These are phyloP conservation scores for Microascus cirrosus DNA, from an alignment of 2,329 filamentous ascomycete genomes.

Conservation along the genomic window DNA sequence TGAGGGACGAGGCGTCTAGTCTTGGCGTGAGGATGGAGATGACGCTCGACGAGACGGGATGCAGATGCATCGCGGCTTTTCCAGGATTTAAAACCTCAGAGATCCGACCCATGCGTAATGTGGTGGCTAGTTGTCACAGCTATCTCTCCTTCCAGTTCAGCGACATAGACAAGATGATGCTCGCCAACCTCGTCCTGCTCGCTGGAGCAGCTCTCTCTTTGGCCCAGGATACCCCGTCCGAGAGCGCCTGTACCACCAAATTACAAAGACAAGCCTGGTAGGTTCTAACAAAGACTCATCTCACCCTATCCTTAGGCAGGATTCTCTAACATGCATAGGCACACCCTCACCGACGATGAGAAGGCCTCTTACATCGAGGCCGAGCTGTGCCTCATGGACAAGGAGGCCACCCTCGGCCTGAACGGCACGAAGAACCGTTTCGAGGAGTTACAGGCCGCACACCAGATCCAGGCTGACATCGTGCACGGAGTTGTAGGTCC, in stretches of 20 bases:
- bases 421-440: conserved; percentile 7
- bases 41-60: background rate
- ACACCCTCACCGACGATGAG: conserved; percentile 8
- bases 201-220: background rate
- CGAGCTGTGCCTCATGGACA: conserved; percentile 9
- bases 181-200: background rate
- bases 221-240: background rate
- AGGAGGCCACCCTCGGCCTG: conserved; percentile 5
- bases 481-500: conserved; percentile 8
- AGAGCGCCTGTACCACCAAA: background rate
- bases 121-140: background rate
- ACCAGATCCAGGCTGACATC: conserved; percentile 8
- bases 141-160: background rate
- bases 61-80: background rate
- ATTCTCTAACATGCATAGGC: conserved; percentile 2
- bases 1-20: background rate
- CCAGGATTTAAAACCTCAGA: background rate
- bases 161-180: background rate
- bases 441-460: conserved; percentile 9
- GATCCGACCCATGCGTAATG: background rate
- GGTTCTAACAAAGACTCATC: too few species aligned
- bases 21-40: background rate
- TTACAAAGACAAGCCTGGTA: background rate
- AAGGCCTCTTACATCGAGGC: conserved; percentile 10
- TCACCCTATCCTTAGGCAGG: background rate